Evolutionary conservation across 2,329 filamentous ascomycete genomes (phyloP), one percentile per base, ranked within the genome.

Genomic region (Diplodia mutila): DNA sequence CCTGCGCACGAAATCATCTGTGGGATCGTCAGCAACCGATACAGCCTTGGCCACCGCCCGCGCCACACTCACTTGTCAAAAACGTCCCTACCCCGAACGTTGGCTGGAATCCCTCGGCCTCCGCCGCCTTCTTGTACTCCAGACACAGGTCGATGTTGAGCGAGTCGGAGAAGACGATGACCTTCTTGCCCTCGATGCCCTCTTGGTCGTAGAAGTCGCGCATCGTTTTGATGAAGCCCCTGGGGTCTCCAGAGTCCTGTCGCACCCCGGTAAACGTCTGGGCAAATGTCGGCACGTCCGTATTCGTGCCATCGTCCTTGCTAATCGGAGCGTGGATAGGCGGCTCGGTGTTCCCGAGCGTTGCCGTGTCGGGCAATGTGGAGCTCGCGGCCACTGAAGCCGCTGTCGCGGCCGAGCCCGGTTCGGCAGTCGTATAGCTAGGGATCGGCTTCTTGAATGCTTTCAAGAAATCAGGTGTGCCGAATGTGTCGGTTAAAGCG

Each of bases 61-160:
- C 37, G 42, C 27, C 34, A 70, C 48, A 39, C 84, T 73, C 76
- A 87, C 86, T 97, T 4, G 95, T 99, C 73, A 99, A 85, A 80
- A 92, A 98, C 0, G 95, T 99, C 4, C 95, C 95, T 1, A 99
- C 91, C 69, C 95, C 95, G 81, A 99, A 99, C 0, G 91, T 91
- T 14, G 94, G 91, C 69, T 89, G 87, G 79, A 99, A 94, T 1
- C 92, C 92, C 16, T 89, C 87, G 48, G 88, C 86, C 71, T 97
- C 93, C 0, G 94, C 90, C 32, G 92, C 86, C 67, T 87, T 82
- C 83, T 97, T 97, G 82, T 98, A 99, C 78, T 96, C 88, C 61
- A 98, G 84, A 76, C 94, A 97, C 66, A 90, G 87, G 46, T 97
- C 93, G 61, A 97, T 91, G 76, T 98, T 92, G 68, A 99, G 83